Evolutionary conservation across 2,329 filamentous ascomycete genomes (phyloP), one percentile per base, ranked within the genome.

Genomic region (Colletotrichum sp.): DNA sequence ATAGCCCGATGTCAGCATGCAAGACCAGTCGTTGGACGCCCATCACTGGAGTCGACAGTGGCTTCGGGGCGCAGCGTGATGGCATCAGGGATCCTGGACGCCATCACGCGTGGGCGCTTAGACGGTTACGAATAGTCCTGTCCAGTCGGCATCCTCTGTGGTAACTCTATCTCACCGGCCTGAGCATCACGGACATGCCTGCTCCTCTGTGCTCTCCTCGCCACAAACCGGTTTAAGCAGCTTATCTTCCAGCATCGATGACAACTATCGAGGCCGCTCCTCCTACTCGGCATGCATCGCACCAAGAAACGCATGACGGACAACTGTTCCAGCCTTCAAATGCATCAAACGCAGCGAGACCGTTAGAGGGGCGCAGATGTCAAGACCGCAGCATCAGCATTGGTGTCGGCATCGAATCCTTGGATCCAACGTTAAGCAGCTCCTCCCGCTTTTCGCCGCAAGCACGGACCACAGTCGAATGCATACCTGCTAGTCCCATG

Each of bases 71-170:
- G 36, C 69, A 75, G 73, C 64, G 55, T 39, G 69, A 72, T 63
- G 57, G 30, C 63, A 68, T 64, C 69, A 64, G 30, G 19, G 44
- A 71, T 71, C 59, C 49, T 49, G 27, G 59, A 52, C 61, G 49
- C 72, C 72, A 63, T 74, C 72, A 65, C 72, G 49, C 61, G 63
- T 52, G 62, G 72, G 49, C 72, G 61, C 68, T 34, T 71, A 75
- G 73, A 68, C 63, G 63, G 63, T 25, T 69, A 75, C 72, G 36
- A 15, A 22, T 39, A 39, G 36, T 44, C 15, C 39, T 66, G 36
- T 32, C 16, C 19, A n/a, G 25, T 66, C 36, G 39, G 25, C 25
- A 52, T 52, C 44, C 44, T 52, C n/a, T 25, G 44, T n/a, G 34
- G 15, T 32, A 25, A 52, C 39, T 39, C 22, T 52, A 49, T 64